Conservation (phyloP, 2,329 filamentous ascomycete species). For the Claviceps monticola region DNA sequence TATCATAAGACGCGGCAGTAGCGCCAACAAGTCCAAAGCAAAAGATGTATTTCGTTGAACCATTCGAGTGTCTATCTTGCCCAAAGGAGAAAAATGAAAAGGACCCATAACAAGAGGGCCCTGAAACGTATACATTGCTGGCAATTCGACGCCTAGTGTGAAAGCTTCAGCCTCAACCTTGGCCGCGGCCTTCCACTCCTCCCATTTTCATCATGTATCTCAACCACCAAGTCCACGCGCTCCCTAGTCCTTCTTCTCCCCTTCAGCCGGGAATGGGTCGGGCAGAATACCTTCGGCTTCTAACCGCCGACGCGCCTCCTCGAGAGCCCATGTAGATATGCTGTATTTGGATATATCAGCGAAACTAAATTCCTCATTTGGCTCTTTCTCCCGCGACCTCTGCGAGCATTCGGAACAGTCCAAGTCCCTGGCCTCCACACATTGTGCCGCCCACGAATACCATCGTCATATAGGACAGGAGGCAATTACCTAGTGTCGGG, state of each 20-base stretch:
- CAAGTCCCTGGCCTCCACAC: no score
- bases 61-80: conserved; percentile 16
- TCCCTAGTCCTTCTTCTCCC: conserved; percentile 36
- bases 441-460: background rate
- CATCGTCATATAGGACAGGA: background rate
- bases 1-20: background rate
- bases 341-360: conserved; percentile 29
- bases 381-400: no score
- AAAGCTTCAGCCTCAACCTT: background rate
- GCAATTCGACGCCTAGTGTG: conserved; percentile 2
- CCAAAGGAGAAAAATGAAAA: background rate
- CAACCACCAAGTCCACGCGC: background rate
- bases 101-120: conserved; percentile 4
- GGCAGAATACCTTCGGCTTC: conserved; percentile 89
- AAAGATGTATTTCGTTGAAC: conserved; percentile 17
- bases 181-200: background rate
- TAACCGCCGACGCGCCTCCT: conserved; percentile 88
- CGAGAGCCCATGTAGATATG: conserved; percentile 98
- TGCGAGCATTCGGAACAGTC: no score
- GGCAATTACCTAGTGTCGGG: conserved; percentile 89
- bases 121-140: conserved; percentile 20
- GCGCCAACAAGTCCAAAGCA: background rate
- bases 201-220: conserved; percentile 2
- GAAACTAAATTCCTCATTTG: background rate
- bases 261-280: conserved; percentile 36